Evolutionary conservation across 345 rosid genomes (phyloP).

Genomic region (Sapria himalayana): DNA sequence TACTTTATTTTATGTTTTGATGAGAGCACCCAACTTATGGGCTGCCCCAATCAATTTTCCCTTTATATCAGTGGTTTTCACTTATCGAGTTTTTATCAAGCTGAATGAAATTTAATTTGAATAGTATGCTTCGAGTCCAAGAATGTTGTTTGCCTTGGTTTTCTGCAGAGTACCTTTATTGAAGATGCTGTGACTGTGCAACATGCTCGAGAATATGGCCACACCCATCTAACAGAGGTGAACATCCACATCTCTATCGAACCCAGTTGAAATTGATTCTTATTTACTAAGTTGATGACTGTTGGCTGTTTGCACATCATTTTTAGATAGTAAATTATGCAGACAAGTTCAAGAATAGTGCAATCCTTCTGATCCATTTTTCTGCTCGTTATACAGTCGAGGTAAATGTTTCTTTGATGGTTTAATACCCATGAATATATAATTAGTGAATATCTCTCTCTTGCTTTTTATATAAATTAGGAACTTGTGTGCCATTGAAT

Average conservation of each 20-base stretch:
- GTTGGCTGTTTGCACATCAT: not conserved
- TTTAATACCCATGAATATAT: too few relatives aligned
- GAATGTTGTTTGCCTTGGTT: too few relatives aligned
- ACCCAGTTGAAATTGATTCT: not conserved
- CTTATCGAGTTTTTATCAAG: too few relatives aligned
- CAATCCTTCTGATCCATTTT: conserved; percentile 80
- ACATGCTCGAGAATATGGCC: conserved; percentile 89
- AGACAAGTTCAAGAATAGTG: conserved; percentile 52
- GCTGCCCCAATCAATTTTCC: too few relatives aligned
- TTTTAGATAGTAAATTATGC: conserved; percentile 48
- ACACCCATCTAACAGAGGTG: conserved; percentile 75
- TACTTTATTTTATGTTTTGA: too few relatives aligned
- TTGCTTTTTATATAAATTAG: too few relatives aligned
- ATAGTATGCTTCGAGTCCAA: too few relatives aligned
- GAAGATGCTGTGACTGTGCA: conserved; percentile 42
- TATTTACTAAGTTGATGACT: conserved; percentile 2
- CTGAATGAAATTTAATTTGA: too few relatives aligned
- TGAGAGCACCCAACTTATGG: too few relatives aligned
- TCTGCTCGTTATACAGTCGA: conserved; percentile 62
- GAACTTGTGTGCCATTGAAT: too few relatives aligned
- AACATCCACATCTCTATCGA: not conserved
- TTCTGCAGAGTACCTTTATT: conserved; percentile 58
- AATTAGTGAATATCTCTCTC: too few relatives aligned
- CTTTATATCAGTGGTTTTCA: too few relatives aligned
- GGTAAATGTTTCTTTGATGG: conserved; percentile 40